Base-by-base conservation (phyloP, 768 basidiomycete genomes). In the Macrolepiota albuminosa region DNA sequence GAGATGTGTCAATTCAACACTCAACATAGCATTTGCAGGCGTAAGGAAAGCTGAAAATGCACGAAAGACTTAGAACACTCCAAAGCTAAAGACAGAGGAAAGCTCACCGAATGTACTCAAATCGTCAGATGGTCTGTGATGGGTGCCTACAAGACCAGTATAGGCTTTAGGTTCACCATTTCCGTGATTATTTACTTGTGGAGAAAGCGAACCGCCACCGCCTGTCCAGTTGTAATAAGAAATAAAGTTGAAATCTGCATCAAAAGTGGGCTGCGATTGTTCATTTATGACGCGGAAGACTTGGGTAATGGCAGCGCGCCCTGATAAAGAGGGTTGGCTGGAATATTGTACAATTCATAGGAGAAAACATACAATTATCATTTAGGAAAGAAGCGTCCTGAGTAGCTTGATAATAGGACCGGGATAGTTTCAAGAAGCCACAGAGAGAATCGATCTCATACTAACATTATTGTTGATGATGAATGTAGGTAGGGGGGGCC, bases 161-260 rank as follows among this genome's bases (percentile, higher is more conserved):
- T 82, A 87, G 8, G 79, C 84, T 67, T 87, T 90, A 0, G 87
- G 90, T 68, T 91, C 89, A 6, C 86, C 86, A 63, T 88, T 89
- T 6, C 90, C 90, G 0, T 66, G 71, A 68, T 92, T 91, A 50
- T 76, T 72, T 2, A 91, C 88, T 18, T 77, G 72, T 4, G 88
- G 87, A 39, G 84, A 78, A 47, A 90, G 76, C 16, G 86, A 75
- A 13, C 87, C 86, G 54, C 76, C 71, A 16, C 82, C 83, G 18
- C 90, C 89, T 6, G 89, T 91, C 90, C 89, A 92, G 67, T 89
- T 90, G 69, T 89, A 92, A 70, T 84, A 89, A 7, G 88, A 89
- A 55, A 90, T 76, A 66, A 87, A 84, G 69, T 88, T 86, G 75
- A 84, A 91, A 72, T 88, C 69, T 18, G 76, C 75, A 65, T 90